These are phyloP conservation scores for Alnus rubra DNA, from an alignment of 306 rosid species.

Conservation along the genomic window DNA sequence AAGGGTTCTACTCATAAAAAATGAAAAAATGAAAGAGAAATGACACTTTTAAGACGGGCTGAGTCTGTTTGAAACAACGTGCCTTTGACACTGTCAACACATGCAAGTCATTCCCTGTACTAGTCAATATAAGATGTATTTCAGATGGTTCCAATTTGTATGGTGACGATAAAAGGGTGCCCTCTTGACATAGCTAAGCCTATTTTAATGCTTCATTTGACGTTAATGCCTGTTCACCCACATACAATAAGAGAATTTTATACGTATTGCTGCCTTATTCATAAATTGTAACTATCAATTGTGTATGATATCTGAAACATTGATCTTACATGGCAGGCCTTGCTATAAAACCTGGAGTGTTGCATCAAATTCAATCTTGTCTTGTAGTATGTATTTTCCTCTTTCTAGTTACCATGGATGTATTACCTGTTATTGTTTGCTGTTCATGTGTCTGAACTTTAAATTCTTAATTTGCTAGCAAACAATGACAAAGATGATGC, in stretches of 20 bases:
- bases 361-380: conserved; percentile 67
- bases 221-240: neutral
- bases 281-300: neutral
- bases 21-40: neutral
- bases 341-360: conserved; percentile 75
- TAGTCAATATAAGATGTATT: neutral
- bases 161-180: neutral
- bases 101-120: neutral
- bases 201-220: conserved; percentile 4
- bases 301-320: conserved; percentile 20
- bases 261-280: neutral
- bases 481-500: conserved; percentile 68
- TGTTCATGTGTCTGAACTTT: conserved; percentile 25
- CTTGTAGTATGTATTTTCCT: conserved; percentile 55
- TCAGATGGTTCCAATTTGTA: neutral
- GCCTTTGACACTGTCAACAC: neutral
- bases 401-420: conserved; percentile 16
- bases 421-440: conserved; percentile 15
- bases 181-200: conserved; percentile 16
- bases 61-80: neutral
- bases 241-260: neutral
- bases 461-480: conserved; percentile 44
- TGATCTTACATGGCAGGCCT: conserved; percentile 59
- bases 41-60: neutral
- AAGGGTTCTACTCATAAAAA: too few species aligned